Evolutionary conservation across 1,284 basidiomycete genomes (phyloP).

Genomic region (Dichomitus squalens): DNA sequence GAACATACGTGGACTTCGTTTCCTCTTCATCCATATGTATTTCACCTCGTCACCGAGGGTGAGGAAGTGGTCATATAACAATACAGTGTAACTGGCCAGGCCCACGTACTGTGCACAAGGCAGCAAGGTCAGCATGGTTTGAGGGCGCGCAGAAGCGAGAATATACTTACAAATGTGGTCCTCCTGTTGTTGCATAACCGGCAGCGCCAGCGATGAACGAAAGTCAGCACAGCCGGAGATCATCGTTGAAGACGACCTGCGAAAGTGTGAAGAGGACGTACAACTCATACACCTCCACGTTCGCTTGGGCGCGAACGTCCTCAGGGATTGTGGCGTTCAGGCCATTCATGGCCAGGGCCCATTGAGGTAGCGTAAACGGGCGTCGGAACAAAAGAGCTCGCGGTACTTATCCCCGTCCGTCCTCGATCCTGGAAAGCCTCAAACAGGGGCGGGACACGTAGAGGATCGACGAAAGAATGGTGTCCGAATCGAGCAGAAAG

Average conservation of each 20-base stretch:
- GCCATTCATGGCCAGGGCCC: not conserved
- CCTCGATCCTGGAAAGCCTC: no score
- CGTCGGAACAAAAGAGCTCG: not conserved
- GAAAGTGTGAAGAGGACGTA: not conserved
- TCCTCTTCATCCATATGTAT: conserved; percentile 51
- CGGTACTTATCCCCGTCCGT: no score
- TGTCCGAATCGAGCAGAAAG: no score
- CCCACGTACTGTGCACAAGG: conserved; percentile 44
- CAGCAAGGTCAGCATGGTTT: not conserved
- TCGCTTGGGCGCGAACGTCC: not conserved
- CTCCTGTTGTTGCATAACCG: not conserved
- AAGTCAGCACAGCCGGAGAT: not conserved
- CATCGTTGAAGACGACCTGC: no score
- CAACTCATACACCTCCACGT: not conserved
- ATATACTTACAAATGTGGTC: conserved; percentile 14
- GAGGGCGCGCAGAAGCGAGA: not conserved
- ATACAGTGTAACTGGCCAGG: conserved; percentile 47
- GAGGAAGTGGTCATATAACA: conserved; percentile 52
- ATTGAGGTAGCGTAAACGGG: not conserved
- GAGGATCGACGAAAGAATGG: no score
- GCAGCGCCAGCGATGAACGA: not conserved
- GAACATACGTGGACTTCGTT: conserved; percentile 34
- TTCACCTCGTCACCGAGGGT: conserved; percentile 53
- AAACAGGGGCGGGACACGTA: no score
- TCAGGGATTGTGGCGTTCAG: not conserved